A percentile compares a stretch with the other conserved stretches of the same genome.
Evolutionary conservation across 306 rosid species (phyloP).

Genomic region (Trichosanthes cucumerina): DNA sequence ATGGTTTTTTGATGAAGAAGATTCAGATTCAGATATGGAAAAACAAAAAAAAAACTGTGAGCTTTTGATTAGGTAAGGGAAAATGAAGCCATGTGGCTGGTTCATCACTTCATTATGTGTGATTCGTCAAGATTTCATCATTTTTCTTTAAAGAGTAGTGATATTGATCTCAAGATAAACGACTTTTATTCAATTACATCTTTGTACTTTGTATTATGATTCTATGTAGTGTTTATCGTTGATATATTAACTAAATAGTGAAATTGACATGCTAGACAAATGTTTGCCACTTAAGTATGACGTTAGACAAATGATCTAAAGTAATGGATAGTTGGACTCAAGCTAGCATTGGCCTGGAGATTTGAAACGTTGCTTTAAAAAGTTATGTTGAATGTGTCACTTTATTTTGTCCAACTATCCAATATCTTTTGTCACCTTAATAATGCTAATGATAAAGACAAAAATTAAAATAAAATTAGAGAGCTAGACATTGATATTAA

Average conservation of each 20-base stretch:
- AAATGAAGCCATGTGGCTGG: neutral
- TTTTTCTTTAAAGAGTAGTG: neutral
- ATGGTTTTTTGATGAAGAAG: neutral
- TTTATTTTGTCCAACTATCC: too few species aligned
- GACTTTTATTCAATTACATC: neutral
- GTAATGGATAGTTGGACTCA: neutral
- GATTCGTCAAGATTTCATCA: neutral
- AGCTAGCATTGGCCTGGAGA: neutral
- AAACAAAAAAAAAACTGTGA: neutral
- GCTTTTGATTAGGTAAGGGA: neutral
- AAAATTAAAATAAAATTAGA: too few species aligned
- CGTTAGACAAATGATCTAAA: neutral
- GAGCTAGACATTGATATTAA: too few species aligned
- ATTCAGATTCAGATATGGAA: neutral
- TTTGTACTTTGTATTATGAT: neutral
- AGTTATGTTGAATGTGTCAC: neutral
- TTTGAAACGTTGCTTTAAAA: neutral
- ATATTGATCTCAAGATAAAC: neutral
- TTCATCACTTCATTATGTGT: neutral
- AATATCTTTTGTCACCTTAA: too few species aligned
- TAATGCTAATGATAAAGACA: too few species aligned
- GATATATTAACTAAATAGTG: neutral
- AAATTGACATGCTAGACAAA: neutral
- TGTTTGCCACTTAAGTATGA: neutral
- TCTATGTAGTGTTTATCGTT: neutral